Conservation (phyloP, 257 asterid species). For the Nicotiana paniculata region DNA sequence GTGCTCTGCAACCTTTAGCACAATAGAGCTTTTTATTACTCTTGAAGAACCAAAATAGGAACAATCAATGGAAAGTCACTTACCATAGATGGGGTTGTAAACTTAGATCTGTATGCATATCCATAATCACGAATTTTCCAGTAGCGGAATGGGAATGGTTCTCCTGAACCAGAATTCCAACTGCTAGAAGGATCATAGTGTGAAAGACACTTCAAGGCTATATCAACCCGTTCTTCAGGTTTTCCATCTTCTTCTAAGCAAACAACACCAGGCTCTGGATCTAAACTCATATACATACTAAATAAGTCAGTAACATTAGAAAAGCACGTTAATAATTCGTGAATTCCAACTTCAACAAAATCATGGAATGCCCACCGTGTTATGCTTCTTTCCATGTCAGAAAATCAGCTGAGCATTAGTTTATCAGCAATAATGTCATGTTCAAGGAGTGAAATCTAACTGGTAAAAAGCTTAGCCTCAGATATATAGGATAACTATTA, state of each 20-base stretch:
- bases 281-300: conserved; percentile 30
- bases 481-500: not conserved
- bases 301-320: conserved; percentile 6
- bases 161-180: conserved; percentile 50
- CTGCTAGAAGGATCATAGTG: conserved; percentile 58
- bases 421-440: not conserved
- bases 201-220: conserved; percentile 76
- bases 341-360: not conserved
- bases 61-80: conserved; percentile 26
- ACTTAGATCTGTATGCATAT: conserved; percentile 81
- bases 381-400: not conserved
- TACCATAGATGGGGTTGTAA: conserved; percentile 73
- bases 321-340: not conserved
- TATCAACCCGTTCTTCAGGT: conserved; percentile 66
- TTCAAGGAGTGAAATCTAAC: not conserved
- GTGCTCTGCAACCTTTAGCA: conserved; percentile 78
- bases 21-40: conserved; percentile 5
- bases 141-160: conserved; percentile 45
- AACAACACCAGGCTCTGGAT: conserved; percentile 56
- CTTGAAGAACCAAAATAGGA: conserved; percentile 2
- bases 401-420: not conserved
- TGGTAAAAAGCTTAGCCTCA: not conserved
- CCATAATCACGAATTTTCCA: conserved; percentile 99
- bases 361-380: not conserved
- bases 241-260: conserved; percentile 63